A percentile compares a stretch with the other conserved stretches of the same genome.
phyloP scores from a whole-genome alignment of 441 rosid genomes.

The Isatis lusitanica region DNA sequence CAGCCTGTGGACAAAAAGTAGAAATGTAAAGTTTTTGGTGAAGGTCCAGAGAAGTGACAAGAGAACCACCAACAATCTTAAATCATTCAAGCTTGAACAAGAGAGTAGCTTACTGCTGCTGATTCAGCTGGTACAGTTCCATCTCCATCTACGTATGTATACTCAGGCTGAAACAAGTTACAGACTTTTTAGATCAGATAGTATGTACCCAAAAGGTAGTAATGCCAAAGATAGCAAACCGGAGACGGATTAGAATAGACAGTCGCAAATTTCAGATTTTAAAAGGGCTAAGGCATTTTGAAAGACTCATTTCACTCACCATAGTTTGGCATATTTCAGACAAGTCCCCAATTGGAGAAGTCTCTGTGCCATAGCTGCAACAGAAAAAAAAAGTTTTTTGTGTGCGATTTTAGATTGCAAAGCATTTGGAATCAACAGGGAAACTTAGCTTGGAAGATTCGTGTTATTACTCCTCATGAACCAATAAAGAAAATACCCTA shows the following conservation, averaged over 20 bases:
- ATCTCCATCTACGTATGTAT: conserved; percentile 83
- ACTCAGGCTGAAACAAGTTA: conserved; percentile 58
- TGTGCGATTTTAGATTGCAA: background rate
- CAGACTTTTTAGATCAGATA: background rate
- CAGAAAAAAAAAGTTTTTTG: background rate
- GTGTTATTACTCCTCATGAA: background rate
- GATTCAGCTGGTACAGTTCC: conserved; percentile 92
- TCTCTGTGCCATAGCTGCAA: conserved; percentile 80
- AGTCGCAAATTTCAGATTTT: background rate
- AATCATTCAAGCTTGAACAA: conserved; percentile 5
- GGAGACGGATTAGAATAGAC: background rate
- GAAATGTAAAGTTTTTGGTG: background rate
- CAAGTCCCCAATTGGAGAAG: conserved; percentile 68
- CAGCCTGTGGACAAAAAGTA: conserved; percentile 48
- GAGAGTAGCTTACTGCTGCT: conserved; percentile 51
- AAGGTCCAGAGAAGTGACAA: conserved; percentile 1
- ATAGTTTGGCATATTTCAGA: conserved; percentile 78
- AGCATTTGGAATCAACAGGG: background rate
- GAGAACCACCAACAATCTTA: conserved; percentile 5
- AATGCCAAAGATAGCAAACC: background rate
- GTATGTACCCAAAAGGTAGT: background rate
- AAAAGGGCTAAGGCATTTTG: background rate
- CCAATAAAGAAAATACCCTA: background rate
- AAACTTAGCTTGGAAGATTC: background rate
- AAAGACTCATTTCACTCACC: conserved; percentile 47